Evolutionary conservation across 805 yeast genomes (phyloP).

Genomic region (Komagataella pastoris): DNA sequence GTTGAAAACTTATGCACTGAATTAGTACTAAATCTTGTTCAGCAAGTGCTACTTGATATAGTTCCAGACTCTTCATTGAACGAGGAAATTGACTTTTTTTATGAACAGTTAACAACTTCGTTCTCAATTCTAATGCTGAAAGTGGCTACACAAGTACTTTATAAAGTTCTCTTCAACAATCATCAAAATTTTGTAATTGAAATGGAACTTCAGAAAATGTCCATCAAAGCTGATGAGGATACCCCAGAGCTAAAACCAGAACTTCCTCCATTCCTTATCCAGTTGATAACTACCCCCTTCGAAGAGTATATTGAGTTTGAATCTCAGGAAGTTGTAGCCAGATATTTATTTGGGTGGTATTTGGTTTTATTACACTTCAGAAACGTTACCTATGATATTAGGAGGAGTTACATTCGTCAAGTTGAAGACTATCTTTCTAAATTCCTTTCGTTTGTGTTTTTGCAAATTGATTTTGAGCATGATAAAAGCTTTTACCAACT

Average conservation of each 20-base stretch:
- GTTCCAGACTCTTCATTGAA: conserved; percentile 12
- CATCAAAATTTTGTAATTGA: conserved; percentile 56
- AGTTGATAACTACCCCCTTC: conserved; percentile 16
- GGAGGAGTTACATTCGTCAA: conserved; percentile 46
- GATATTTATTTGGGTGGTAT: conserved; percentile 57
- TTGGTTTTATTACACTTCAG: conserved; percentile 48
- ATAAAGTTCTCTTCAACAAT: conserved; percentile 22
- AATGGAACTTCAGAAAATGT: conserved; percentile 36
- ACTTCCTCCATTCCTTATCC: conserved; percentile 28
- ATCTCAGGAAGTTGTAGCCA: conserved; percentile 20
- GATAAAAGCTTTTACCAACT: conserved; percentile 6
- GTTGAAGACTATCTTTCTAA: conserved; percentile 32
- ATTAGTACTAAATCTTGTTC: background rate
- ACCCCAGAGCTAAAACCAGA: conserved; percentile 14
- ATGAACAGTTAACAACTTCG: conserved; percentile 13
- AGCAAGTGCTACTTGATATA: background rate
- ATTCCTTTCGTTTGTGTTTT: conserved; percentile 41
- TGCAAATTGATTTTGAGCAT: conserved; percentile 29
- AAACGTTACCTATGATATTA: conserved; percentile 49
- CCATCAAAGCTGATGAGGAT: conserved; percentile 13
- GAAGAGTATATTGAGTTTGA: conserved; percentile 25
- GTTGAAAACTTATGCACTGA: conserved; percentile 13
- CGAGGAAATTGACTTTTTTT: conserved; percentile 14
- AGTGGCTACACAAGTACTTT: conserved; percentile 25
- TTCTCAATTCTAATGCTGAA: conserved; percentile 26